A percentile compares a stretch with the other conserved stretches of the same genome.
phyloP scores from a whole-genome alignment of 2,329 filamentous ascomycete genomes.

The Fusarium austroafricanum region DNA sequence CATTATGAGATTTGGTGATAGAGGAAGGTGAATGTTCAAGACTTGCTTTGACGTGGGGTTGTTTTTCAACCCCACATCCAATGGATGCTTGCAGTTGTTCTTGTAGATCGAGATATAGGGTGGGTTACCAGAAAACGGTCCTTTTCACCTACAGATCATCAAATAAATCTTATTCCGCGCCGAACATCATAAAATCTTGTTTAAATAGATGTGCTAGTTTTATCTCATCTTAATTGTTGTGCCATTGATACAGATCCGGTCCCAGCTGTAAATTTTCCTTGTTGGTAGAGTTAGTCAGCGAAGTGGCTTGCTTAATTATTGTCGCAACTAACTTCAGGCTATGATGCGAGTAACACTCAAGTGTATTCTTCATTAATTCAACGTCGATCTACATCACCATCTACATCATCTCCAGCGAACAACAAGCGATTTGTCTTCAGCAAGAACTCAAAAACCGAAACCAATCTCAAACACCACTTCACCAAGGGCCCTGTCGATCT shows the following conservation, averaged over 20 bases:
- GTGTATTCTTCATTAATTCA: slow-evolving; percentile 10
- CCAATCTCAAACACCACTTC: not conserved
- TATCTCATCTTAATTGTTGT: too few species aligned
- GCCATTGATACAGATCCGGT: too few species aligned
- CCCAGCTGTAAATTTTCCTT: too few species aligned
- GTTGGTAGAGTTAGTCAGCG: slow-evolving; percentile 17
- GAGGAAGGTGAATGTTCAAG: slow-evolving; percentile 1
- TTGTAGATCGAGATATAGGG: slow-evolving; percentile 8
- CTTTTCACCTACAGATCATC: not conserved
- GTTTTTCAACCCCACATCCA: slow-evolving; percentile 33
- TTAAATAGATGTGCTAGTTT: not conserved
- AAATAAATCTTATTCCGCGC: not conserved
- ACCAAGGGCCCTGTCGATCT: slow-evolving; percentile 2
- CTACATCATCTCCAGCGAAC: not conserved
- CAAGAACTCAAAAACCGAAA: slow-evolving; percentile 7
- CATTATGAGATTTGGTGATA: slow-evolving; percentile 9
- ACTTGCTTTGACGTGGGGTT: slow-evolving; percentile 37
- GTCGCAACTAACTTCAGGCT: not conserved
- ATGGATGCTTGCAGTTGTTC: not conserved
- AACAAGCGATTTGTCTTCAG: not conserved
- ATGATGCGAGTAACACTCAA: not conserved
- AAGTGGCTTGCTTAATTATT: not conserved
- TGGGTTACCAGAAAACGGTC: not conserved
- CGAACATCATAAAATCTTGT: not conserved
- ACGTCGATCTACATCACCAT: not conserved